These are phyloP conservation scores for Suillus lakei DNA, from an alignment of 768 basidiomycete genomes.

Conservation along the genomic window DNA sequence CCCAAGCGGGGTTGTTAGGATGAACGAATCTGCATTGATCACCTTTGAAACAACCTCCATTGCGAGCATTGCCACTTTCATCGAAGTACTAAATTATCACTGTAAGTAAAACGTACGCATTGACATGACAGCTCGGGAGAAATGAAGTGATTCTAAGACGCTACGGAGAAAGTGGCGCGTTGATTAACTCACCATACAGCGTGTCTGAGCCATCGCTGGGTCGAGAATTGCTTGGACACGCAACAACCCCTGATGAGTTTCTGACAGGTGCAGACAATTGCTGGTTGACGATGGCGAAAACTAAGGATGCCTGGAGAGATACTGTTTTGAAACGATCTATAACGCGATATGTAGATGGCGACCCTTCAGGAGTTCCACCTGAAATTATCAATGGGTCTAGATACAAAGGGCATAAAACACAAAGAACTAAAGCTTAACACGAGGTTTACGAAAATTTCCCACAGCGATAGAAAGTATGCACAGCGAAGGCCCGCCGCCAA, in stretches of 20 bases:
- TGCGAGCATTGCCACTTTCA: constrained; percentile 31
- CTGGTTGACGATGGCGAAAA: background rate
- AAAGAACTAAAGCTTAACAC: constrained; percentile 28
- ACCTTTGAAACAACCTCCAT: constrained; percentile 30
- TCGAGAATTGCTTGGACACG: background rate
- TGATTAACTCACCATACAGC: constrained; percentile 3
- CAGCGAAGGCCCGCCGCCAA: constrained; percentile 9
- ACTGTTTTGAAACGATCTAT: background rate
- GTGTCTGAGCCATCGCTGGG: background rate
- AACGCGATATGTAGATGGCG: background rate
- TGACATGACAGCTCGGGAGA: background rate
- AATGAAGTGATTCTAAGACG: background rate
- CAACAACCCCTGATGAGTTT: constrained; percentile 3
- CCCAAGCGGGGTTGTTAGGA: constrained; percentile 31
- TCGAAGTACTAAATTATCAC: constrained; percentile 30
- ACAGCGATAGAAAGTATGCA: constrained; percentile 11
- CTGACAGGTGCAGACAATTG: background rate
- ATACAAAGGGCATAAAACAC: constrained; percentile 3
- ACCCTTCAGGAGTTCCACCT: background rate
- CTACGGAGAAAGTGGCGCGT: background rate
- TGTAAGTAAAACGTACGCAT: constrained; percentile 6
- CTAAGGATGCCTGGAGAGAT: background rate
- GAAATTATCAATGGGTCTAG: background rate
- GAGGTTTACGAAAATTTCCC: constrained; percentile 7
- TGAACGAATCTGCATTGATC: constrained; percentile 37